phyloP scores from a whole-genome alignment of 2,329 filamentous ascomycete genomes.

The Colletotrichum nymphaeae region DNA sequence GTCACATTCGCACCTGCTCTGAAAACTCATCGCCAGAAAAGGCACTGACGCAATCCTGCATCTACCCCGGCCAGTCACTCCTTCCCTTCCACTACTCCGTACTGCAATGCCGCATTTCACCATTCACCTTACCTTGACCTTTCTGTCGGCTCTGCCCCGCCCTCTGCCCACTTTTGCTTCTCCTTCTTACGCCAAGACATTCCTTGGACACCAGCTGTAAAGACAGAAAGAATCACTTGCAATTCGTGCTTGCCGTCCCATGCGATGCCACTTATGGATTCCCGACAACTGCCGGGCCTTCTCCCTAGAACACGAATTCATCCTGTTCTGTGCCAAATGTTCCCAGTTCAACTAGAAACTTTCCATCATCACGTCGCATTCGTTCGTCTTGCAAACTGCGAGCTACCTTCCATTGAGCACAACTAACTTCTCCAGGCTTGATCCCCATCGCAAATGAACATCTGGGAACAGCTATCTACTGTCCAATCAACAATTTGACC shows the following conservation, averaged over 20 bases:
- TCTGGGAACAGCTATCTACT: neutral
- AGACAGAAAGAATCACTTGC: neutral
- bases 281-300: constrained; percentile 21
- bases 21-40: constrained; percentile 23
- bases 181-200: constrained; percentile 24
- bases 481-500: neutral
- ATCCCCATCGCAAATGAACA: neutral
- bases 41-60: constrained; percentile 33
- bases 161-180: constrained; percentile 13
- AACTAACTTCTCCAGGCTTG: neutral
- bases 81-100: no score
- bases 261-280: constrained; percentile 3
- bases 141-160: constrained; percentile 9
- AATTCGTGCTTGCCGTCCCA: neutral
- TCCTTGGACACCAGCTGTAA: constrained; percentile 1
- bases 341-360: constrained; percentile 15
- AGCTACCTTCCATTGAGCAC: no score
- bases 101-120: neutral
- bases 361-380: constrained; percentile 24
- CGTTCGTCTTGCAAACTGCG: neutral
- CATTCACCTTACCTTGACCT: neutral
- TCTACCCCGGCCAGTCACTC: constrained; percentile 17
- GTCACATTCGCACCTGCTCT: constrained; percentile 6
- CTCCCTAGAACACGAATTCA: neutral
- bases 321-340: constrained; percentile 6